Evolutionary conservation across 1,139 yeast species (phyloP), one percentile per base, ranked within the genome.

Genomic region (Kodamaea derodonti): DNA sequence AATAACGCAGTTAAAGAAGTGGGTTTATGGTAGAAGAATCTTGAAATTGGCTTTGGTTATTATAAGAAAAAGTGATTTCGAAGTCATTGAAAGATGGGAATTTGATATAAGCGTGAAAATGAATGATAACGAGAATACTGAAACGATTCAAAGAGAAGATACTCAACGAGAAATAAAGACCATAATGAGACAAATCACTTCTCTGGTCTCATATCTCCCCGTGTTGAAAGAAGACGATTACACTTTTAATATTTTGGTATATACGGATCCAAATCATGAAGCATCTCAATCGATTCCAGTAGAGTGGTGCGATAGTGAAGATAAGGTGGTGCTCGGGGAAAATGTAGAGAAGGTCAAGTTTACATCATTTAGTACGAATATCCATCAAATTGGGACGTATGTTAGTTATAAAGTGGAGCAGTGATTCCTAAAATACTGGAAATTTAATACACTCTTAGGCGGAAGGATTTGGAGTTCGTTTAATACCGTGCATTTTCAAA

Each of bases 271-370:
- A 2, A 75, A 75, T 41, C 78, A 83, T 11, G 73, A 72, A 26
- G 72, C 74, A 29, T 37, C 54, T 3, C 50, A 52, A 18, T 54
- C 54, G 31, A 82, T 84, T 3, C 95, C 96, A 0, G 63, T 69
- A 17, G 95, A 87, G 52, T 90, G 97, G 97, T 78, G 79, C 13
- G 96, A 88, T 52, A 75, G 90, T 4, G 87, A 79, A 48, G 72
- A 78, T 6, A 73, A 75, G 43, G 70, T 75, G 33, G 65, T 86
- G 13, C 54, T 55, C 14, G 79, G 80, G 29, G 60, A 58, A 9
- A 74, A 75, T 3, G 77, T 78, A 15, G 90, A 83, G 43, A 65
- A 70, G 30, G 95, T 88, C 8, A 75, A 78, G 48, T 78, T 88
- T 48, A 70, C 84, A 36, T 69, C 80, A 17, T 85, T 88, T 50